A percentile compares a stretch with the other conserved stretches of the same genome.
phyloP scores from a whole-genome alignment of 1,284 basidiomycete genomes.

The Uromyces viciae-fabae region DNA sequence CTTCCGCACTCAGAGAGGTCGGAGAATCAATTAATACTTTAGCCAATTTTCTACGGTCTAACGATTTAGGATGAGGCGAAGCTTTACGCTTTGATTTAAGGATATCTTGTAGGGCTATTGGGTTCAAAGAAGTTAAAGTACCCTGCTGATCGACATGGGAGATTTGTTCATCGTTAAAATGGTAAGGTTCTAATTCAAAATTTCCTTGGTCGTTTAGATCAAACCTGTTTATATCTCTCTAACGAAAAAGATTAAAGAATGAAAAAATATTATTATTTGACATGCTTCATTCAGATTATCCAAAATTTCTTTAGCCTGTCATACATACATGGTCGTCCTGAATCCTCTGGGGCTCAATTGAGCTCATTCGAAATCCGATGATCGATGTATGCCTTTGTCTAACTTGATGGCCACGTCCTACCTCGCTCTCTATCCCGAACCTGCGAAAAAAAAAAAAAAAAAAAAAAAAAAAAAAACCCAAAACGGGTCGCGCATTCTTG shows the following conservation, averaged over 20 bases:
- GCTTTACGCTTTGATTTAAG: conserved; percentile 16
- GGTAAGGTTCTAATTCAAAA: conserved; percentile 18
- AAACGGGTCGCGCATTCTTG: not conserved
- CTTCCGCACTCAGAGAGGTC: conserved; percentile 12
- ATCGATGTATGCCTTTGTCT: conserved; percentile 10
- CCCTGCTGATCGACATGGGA: not conserved
- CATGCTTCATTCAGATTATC: not conserved
- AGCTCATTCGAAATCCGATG: conserved; percentile 9
- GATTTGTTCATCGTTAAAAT: not conserved
- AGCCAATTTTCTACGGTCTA: conserved; percentile 15
- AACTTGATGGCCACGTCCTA: conserved; percentile 6
- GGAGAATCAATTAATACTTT: conserved; percentile 33
- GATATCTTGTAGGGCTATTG: conserved; percentile 5
- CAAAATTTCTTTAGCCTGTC: not conserved
- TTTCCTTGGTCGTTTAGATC: no score
- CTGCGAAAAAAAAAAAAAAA: conserved; percentile 9
- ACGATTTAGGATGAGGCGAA: not conserved
- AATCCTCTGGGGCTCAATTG: conserved; percentile 2
- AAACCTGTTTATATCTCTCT: no score
- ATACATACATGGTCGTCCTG: not conserved
- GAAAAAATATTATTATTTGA: no score
- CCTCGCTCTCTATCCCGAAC: conserved; percentile 23
- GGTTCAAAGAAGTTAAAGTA: not conserved
- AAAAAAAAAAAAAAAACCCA: not conserved
- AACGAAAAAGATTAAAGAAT: no score